A percentile compares a stretch with the other conserved stretches of the same genome.
Evolutionary conservation across 73 alveolate species (phyloP).

Genomic region (Stentor roeselii): DNA sequence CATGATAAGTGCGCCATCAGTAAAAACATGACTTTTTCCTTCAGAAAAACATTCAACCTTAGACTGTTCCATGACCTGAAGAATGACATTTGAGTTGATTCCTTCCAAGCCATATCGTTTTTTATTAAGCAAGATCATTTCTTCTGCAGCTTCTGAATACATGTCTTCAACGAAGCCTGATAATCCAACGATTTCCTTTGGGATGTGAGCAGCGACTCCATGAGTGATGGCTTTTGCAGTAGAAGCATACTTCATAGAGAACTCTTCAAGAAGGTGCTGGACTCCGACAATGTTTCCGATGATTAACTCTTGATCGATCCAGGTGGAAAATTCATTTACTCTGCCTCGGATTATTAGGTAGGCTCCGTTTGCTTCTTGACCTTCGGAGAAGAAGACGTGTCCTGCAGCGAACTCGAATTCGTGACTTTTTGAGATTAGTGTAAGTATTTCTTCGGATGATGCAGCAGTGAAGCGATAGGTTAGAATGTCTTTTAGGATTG

Average conservation of each 20-base stretch:
- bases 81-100: background rate
- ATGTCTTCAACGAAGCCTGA: constrained; percentile 3
- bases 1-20: background rate
- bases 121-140: background rate
- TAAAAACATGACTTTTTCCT: background rate
- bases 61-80: background rate
- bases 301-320: background rate
- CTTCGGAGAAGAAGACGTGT: background rate
- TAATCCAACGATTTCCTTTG: background rate
- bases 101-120: background rate
- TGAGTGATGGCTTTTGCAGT: background rate
- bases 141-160: constrained; percentile 26
- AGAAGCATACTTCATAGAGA: background rate
- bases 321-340: background rate
- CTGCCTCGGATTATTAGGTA: constrained; percentile 13
- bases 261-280: background rate
- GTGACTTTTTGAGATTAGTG: background rate
- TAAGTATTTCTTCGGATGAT: background rate
- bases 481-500: background rate
- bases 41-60: background rate
- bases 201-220: background rate
- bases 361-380: constrained; percentile 11
- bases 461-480: background rate
- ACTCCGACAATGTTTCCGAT: constrained; percentile 22
- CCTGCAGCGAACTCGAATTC: background rate